Conservation (phyloP, 2,329 filamentous ascomycete genomes). For the Podosphaera leucotricha region DNA sequence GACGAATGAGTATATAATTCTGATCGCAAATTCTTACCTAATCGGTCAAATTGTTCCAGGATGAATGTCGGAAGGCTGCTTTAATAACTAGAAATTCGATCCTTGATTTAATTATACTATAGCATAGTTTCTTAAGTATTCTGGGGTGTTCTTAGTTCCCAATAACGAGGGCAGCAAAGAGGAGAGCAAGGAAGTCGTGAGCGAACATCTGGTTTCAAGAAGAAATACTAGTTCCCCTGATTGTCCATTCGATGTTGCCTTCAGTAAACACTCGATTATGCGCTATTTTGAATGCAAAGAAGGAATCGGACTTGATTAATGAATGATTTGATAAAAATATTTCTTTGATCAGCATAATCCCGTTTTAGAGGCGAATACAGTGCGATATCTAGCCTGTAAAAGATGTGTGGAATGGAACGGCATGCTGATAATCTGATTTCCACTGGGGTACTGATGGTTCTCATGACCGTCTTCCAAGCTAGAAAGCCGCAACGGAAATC, state of each 20-base stretch:
- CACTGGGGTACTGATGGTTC: no score
- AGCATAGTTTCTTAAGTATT: conserved; percentile 1
- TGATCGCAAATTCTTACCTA: no score
- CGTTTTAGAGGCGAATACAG: conserved; percentile 17
- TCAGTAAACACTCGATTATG: conserved; percentile 9
- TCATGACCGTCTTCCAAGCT: neutral
- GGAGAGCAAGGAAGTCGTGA: conserved; percentile 8
- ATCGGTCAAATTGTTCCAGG: no score
- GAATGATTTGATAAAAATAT: neutral
- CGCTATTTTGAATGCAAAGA: conserved; percentile 11
- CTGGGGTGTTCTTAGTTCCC: conserved; percentile 2
- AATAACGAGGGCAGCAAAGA: conserved; percentile 2
- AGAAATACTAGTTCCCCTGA: conserved; percentile 15
- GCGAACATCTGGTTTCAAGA: conserved; percentile 11
- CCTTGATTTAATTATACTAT: conserved; percentile 2
- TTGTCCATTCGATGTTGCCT: conserved; percentile 13
- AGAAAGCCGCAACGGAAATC: neutral
- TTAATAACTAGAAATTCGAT: conserved; percentile 2
- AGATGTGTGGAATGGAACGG: neutral
- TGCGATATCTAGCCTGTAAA: neutral
- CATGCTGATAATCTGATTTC: conserved; percentile 7
- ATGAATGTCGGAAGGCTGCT: neutral
- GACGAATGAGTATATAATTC: no score
- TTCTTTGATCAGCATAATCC: neutral
- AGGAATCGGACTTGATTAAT: conserved; percentile 12